Conservation (phyloP, 345 rosid genomes). For the Dipteronia sinensis region DNA sequence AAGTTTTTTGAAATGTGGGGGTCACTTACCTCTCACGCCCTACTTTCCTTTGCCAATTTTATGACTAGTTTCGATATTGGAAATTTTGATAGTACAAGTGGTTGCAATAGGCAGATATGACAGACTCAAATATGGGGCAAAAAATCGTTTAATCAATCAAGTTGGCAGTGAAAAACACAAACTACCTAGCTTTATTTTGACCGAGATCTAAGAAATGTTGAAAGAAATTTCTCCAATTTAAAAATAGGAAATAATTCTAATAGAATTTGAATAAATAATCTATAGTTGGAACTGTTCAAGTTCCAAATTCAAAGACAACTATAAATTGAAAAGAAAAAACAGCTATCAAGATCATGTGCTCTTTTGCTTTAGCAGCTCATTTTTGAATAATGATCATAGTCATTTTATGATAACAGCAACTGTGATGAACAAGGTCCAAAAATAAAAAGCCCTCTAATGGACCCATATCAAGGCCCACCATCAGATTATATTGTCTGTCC, state of each 20-base stretch:
- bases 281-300: too few species aligned
- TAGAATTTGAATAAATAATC: too few species aligned
- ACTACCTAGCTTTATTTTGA: neutral
- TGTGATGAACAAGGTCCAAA: neutral
- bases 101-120: neutral
- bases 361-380: neutral
- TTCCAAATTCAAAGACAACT: constrained; percentile 3
- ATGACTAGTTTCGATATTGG: too few species aligned
- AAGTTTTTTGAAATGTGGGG: too few species aligned
- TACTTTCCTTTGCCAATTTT: too few species aligned
- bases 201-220: neutral
- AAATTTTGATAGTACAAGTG: neutral
- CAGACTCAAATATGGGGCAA: too few species aligned
- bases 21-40: too few species aligned
- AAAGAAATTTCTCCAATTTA: too few species aligned
- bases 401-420: neutral
- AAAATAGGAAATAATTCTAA: too few species aligned
- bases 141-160: too few species aligned
- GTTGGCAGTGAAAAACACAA: too few species aligned
- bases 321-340: neutral
- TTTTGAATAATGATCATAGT: neutral
- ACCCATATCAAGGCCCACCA: neutral
- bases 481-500: neutral
- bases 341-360: neutral
- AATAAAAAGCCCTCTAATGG: neutral